Evolutionary conservation across 2,329 filamentous ascomycete genomes (phyloP), one percentile per base, ranked within the genome.

Genomic region (Epichloe festucae): DNA sequence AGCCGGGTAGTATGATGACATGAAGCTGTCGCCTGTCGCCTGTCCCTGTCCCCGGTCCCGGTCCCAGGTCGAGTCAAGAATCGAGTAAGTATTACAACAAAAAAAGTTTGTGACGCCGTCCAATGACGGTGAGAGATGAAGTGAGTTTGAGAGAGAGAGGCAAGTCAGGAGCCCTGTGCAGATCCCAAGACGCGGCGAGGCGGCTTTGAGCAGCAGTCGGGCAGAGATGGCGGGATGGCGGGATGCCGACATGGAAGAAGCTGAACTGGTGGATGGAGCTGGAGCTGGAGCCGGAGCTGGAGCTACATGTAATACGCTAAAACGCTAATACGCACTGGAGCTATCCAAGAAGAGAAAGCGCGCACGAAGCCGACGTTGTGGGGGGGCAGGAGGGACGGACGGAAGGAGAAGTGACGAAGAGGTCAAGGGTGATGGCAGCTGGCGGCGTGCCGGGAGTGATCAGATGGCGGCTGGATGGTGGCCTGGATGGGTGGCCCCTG

Each of bases 141-240:
- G 47, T 43, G 41, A 47, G 38, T 51, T 49, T 53, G 46, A 14
- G 34, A 34, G 34, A 46, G 44, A n/a, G 14, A 46, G 50, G 38
- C 46, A 41, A 41, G 17, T 23, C 19, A 19, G 31, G 6, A 41
- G 50, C 40, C 27, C 53, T 56, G 51, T 21, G 44, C 50, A 52
- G 55, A 53, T 42, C 46, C 48, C 45, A 48, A 49, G 38, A 34
- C 41, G 48, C 44, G 41, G 50, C 48, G 46, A 56, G 50, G 49
- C 51, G 46, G 42, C 41, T n/a, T 39, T 49, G 49, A 53, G 51
- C 50, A 52, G 49, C 53, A 53, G 57, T 56, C 58, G 57, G 58
- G 57, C 52, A 56, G 53, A 45, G 51, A 52, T 43, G n/a, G 21
- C 46, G 27, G 35, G 51, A 52, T 43, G n/a, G 21, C 46, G 27